Conservation (phyloP, 148 eudicot genomes). For the Rhododendron molle region DNA sequence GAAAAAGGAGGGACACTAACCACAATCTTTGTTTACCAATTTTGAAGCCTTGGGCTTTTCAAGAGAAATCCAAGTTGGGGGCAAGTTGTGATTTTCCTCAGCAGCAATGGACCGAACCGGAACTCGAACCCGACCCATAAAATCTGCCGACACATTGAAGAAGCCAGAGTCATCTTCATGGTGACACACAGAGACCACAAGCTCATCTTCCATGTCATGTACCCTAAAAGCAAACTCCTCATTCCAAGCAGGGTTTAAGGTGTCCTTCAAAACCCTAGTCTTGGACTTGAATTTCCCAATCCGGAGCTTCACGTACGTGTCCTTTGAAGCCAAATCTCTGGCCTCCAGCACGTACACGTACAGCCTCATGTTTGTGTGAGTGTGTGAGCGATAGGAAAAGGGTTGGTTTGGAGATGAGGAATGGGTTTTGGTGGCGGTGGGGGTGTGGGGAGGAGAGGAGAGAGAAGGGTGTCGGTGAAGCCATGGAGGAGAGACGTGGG, state of each 20-base stretch:
- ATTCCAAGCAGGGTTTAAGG: conserved; percentile 73
- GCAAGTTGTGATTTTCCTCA: conserved; percentile 49
- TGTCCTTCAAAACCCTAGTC: conserved; percentile 41
- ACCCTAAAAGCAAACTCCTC: conserved; percentile 88
- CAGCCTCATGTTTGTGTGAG: conserved; percentile 44
- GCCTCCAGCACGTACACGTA: conserved; percentile 72
- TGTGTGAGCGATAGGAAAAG: background rate
- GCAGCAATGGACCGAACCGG: conserved; percentile 44
- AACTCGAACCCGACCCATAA: conserved; percentile 68
- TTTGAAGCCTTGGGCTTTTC: conserved; percentile 42
- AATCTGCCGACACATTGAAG: conserved; percentile 42
- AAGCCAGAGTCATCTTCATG: conserved; percentile 37
- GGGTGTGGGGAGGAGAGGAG: conserved; percentile 6
- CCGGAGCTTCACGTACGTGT: conserved; percentile 62
- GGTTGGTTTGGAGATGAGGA: background rate
- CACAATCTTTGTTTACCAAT: conserved; percentile 28
- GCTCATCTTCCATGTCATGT: conserved; percentile 58
- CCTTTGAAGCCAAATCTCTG: conserved; percentile 39
- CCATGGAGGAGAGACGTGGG: conserved; percentile 40
- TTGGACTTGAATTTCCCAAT: conserved; percentile 70
- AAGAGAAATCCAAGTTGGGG: conserved; percentile 76
- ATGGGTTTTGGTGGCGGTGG: background rate
- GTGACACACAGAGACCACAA: conserved; percentile 51
- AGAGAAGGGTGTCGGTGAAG: conserved; percentile 11
- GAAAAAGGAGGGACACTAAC: conserved; percentile 26